phyloP scores from a whole-genome alignment of 352 stramenopile genomes.

The Globisporangium nunn region DNA sequence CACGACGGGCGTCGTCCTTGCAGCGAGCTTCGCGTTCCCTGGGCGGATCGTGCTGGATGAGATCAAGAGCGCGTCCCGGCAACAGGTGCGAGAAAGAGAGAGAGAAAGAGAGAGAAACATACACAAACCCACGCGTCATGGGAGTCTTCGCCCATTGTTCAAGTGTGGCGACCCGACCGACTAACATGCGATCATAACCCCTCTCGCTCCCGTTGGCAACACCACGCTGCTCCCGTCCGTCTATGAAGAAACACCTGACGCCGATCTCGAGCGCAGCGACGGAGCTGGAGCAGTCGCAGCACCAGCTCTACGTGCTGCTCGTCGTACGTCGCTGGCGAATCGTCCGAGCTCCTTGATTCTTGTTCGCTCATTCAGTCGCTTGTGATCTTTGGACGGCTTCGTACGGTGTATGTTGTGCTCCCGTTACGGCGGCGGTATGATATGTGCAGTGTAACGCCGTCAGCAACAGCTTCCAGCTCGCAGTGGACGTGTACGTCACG shows the following conservation, averaged over 20 bases:
- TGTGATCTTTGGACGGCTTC: background rate
- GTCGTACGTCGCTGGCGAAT: conserved; percentile 25
- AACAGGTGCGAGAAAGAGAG: conserved; percentile 28
- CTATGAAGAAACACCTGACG: conserved; percentile 30
- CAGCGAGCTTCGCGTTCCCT: conserved; percentile 57
- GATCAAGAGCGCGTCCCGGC: conserved; percentile 39
- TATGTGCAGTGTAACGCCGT: conserved; percentile 48
- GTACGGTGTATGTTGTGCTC: too few species aligned
- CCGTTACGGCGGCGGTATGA: too few species aligned
- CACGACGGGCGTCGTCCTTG: conserved; percentile 38
- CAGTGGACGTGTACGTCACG: conserved; percentile 56
- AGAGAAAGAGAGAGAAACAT: too few species aligned
- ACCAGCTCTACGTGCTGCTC: conserved; percentile 61
- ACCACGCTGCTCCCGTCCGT: background rate
- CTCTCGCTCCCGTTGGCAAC: background rate
- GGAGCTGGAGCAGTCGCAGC: conserved; percentile 61
- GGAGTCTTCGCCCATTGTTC: background rate
- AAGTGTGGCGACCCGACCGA: background rate
- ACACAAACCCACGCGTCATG: too few species aligned
- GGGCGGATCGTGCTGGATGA: conserved; percentile 53
- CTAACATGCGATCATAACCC: background rate
- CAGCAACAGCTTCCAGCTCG: conserved; percentile 48
- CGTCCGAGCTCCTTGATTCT: background rate
- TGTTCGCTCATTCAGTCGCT: background rate
- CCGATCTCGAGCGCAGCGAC: conserved; percentile 19